A percentile compares a stretch with the other conserved stretches of the same genome.
Evolutionary conservation across 108 stramenopile species (phyloP).

Genomic region (Pseudonitzschia multiseries): DNA sequence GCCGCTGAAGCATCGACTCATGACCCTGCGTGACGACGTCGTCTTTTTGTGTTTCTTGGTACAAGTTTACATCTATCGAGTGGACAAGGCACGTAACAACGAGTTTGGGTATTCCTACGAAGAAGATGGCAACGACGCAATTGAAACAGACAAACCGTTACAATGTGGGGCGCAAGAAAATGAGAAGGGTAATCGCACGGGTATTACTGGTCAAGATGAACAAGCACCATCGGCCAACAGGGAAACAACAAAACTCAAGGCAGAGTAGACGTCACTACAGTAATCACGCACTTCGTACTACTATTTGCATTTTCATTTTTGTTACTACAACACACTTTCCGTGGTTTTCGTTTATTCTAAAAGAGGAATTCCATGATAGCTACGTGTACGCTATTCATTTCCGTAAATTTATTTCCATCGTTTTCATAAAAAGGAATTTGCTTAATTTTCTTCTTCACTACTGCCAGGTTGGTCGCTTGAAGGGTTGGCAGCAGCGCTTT

Average conservation of each 20-base stretch:
- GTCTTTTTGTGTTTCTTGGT: slow-evolving; percentile 53
- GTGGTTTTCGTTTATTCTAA: too few species aligned
- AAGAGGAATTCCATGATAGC: too few species aligned
- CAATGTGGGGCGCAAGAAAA: background rate
- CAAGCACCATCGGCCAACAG: background rate
- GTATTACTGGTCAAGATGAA: background rate
- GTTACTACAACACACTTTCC: too few species aligned
- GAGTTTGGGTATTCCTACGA: slow-evolving; percentile 57
- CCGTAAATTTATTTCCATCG: too few species aligned
- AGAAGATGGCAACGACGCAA: slow-evolving; percentile 7
- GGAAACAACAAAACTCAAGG: background rate
- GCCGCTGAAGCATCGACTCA: slow-evolving; percentile 57
- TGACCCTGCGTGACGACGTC: slow-evolving; percentile 65
- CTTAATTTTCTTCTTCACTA: background rate
- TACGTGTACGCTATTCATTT: too few species aligned
- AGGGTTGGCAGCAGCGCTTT: slow-evolving; percentile 36
- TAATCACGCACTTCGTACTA: too few species aligned
- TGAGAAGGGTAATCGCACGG: background rate
- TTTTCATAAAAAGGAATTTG: too few species aligned
- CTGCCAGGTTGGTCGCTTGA: background rate
- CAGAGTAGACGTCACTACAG: background rate
- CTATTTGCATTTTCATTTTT: too few species aligned
- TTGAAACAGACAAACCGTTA: background rate
- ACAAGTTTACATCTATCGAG: slow-evolving; percentile 52
- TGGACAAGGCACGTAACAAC: slow-evolving; percentile 51